Evolutionary conservation across 371 early-diverging fungal genomes (phyloP), one percentile per base, ranked within the genome.

Genomic region (Rhizopus stolonifer): DNA sequence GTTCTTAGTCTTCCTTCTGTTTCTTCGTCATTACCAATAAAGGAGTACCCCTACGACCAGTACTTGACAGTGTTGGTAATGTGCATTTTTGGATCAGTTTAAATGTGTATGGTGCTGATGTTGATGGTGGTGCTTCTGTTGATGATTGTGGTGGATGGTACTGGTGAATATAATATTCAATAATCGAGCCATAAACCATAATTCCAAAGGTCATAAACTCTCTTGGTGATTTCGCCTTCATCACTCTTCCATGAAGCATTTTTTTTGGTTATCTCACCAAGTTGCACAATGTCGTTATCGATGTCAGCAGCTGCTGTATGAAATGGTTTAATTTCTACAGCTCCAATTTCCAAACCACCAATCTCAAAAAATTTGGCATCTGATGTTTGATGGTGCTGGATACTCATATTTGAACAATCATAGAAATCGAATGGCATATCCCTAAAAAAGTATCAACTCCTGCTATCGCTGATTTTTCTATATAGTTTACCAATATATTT

Each of bases 171-270:
- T 32, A 55, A 42, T 47, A 55, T 49, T 55, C 56, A 55, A 43
- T 32, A 29, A 31, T 32, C 21, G 19, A 40, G 44, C 56, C 49
- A 29, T 24, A 15, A 48, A 49, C 24, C 48, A 55, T 55, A 9
- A 55, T 32, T 39, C 31, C 56, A 55, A 55, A 55, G 24, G 56
- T 49, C 44, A 52, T 52, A 26, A 40, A 42, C 43, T 48, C 49
- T 32, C 32, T 55, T 48, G 26, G 31, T 19, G 29, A 40, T 31
- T 55, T 55, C 32, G 49, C 43, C 26, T 24, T 42, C 33, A 47
- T 26, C 8, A 55, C 26, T 32, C 40, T 47, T 55, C 48, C 49
- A 48, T 42, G 43, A 48, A 55, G 48, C 56, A 48, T 48, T 55
- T 19, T 55, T 42, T 55, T 55, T n/a, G 42, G 31, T 55, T 26